Evolutionary conservation across 2,329 filamentous ascomycete genomes (phyloP).

Genomic region (Penicillium sp.): DNA sequence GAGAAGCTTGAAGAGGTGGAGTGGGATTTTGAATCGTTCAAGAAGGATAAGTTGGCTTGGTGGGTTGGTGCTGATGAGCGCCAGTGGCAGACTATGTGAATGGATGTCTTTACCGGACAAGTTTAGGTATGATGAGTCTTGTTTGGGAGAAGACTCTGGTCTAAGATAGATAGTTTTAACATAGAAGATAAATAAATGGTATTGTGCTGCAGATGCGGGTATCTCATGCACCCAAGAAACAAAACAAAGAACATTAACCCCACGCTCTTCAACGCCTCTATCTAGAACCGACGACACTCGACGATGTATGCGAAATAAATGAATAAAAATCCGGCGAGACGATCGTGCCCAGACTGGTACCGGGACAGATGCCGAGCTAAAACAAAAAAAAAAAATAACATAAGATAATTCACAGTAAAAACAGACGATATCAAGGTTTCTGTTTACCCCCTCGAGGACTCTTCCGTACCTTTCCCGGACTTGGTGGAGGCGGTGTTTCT

Average conservation of each 20-base stretch:
- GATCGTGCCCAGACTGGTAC: not conserved
- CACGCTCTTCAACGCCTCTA: slow-evolving; percentile 10
- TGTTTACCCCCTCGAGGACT: slow-evolving; percentile 5
- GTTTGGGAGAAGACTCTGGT: too few species aligned
- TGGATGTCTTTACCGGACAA: too few species aligned
- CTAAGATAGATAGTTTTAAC: slow-evolving; percentile 2
- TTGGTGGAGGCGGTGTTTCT: slow-evolving; percentile 28
- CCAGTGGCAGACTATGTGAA: slow-evolving; percentile 40
- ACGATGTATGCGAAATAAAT: slow-evolving; percentile 10
- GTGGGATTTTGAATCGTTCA: slow-evolving; percentile 89
- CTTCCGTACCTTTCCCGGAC: slow-evolving; percentile 2
- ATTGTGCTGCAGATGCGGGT: slow-evolving; percentile 23
- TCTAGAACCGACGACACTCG: not conserved
- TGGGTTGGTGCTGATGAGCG: slow-evolving; percentile 58
- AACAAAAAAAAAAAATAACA: slow-evolving; percentile 1
- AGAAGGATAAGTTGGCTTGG: slow-evolving; percentile 69
- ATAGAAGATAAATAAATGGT: not conserved
- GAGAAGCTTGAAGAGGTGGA: slow-evolving; percentile 69
- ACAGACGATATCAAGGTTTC: slow-evolving; percentile 1
- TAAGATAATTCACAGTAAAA: not conserved
- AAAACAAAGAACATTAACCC: not conserved
- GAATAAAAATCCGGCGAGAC: not conserved
- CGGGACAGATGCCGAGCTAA: not conserved
- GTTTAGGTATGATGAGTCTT: not conserved
- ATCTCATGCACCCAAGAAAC: slow-evolving; percentile 25